These are phyloP conservation scores for Massospora cicadina DNA, from an alignment of 371 early-diverging fungal species.

Conservation along the genomic window DNA sequence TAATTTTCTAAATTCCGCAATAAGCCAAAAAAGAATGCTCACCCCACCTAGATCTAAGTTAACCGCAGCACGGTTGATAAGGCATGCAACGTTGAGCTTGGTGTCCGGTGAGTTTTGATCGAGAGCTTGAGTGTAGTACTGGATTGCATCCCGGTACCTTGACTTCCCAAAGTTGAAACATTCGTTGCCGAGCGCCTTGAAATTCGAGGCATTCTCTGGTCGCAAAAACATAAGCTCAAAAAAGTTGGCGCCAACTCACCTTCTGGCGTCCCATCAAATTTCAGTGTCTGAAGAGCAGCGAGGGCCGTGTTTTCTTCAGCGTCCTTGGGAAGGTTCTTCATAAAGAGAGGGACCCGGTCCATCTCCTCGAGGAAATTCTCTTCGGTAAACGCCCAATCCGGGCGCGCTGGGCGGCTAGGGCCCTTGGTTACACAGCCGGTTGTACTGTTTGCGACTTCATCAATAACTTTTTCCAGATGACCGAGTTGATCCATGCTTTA, in stretches of 20 bases:
- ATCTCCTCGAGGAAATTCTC: conserved; percentile 36
- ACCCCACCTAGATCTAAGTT: conserved; percentile 65
- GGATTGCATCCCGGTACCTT: conserved; percentile 56
- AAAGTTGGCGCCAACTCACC: conserved; percentile 23
- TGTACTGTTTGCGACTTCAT: background rate
- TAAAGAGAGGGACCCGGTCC: conserved; percentile 77
- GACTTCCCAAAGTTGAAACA: conserved; percentile 52
- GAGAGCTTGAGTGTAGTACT: conserved; percentile 75
- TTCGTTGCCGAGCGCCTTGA: conserved; percentile 91
- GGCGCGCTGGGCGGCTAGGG: conserved; percentile 1
- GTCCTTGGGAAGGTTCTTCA: conserved; percentile 58
- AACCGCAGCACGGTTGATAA: conserved; percentile 81
- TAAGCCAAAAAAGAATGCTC: conserved; percentile 2
- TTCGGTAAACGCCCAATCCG: conserved; percentile 5
- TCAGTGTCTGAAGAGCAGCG: conserved; percentile 67
- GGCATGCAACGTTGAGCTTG: conserved; percentile 54
- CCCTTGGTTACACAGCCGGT: background rate
- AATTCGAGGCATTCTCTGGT: conserved; percentile 78
- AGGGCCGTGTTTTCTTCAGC: conserved; percentile 57
- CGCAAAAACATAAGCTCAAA: background rate
- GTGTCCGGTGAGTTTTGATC: conserved; percentile 57
- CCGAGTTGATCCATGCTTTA: background rate
- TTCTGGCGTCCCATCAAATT: conserved; percentile 88
- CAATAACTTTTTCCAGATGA: background rate
- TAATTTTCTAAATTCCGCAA: conserved; percentile 37